Evolutionary conservation across 371 early-diverging fungal species (phyloP), one percentile per base, ranked within the genome.

Genomic region (Conidiobolus coronatus): DNA sequence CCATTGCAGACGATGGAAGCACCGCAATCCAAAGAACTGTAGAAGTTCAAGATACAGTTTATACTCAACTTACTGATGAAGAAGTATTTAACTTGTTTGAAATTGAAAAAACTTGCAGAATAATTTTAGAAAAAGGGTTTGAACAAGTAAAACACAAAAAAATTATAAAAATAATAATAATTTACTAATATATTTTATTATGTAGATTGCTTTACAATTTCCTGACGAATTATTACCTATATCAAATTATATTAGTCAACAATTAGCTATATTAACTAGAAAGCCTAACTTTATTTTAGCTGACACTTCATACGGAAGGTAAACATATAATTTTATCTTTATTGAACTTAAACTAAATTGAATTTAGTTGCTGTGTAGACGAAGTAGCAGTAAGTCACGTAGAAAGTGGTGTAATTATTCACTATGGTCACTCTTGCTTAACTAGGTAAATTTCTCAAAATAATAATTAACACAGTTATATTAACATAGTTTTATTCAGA

Each of bases 331-430:
- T n/a, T 18, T 46, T 11, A 12, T 20, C 13, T 21, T 45, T 19
- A 13, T 14, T 24, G 21, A 9, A 36, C 15, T 8, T 15, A 18
- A 20, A 21, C 2, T n/a, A 17, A 12, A 21, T 34, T 35, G 23
- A 36, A n/a, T 33, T 12, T 44, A 87, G 90, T 57, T 94, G 95
- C 59, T 94, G 95, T 60, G 86, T 89, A 1, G 95, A 94, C 54
- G 86, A 88, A 54, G 83, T 94, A 1, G 93, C 95, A 18, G 92
- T 90, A 12, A 71, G 79, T 57, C 95, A 94, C 59, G 77, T 75
- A 37, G 50, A 61, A 14, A 77, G 87, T 3, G 85, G 91, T 45
- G 52, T 80, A 17, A 70, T 94, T 35, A 71, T 94, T 23, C 95
- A 94, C 57, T 94, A 81, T 63, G 95, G 95, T 4, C 74, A 78